These are phyloP conservation scores for Colletotrichum tropicicola DNA, from an alignment of 2,329 filamentous ascomycete species.

Conservation along the genomic window DNA sequence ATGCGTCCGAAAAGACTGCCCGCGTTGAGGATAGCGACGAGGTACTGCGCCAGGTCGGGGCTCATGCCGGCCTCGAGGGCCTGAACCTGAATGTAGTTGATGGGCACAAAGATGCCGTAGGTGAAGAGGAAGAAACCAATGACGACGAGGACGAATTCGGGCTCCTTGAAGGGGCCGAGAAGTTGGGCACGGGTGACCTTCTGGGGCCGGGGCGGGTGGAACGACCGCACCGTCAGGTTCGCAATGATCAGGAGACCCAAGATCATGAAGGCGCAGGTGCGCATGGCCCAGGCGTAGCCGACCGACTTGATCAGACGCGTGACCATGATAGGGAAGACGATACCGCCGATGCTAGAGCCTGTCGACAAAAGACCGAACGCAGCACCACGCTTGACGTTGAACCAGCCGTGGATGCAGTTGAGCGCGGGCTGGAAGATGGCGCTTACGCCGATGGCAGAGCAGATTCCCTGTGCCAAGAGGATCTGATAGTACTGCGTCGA, in stretches of 20 bases:
- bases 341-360: conserved; percentile 47
- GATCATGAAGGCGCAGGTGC: conserved; percentile 47
- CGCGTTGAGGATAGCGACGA: conserved; percentile 49
- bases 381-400: conserved; percentile 42
- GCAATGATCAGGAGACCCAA: conserved; percentile 42
- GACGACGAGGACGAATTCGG: conserved; percentile 40
- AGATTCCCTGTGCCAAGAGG: conserved; percentile 48
- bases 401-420: conserved; percentile 43
- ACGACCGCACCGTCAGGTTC: conserved; percentile 42
- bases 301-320: conserved; percentile 42
- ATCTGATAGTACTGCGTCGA: conserved; percentile 50
- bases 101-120: conserved; percentile 46
- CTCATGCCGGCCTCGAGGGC: conserved; percentile 40
- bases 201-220: conserved; percentile 35
- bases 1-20: conserved; percentile 48
- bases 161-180: conserved; percentile 41
- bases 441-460: conserved; percentile 45
- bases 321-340: conserved; percentile 52
- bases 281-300: conserved; percentile 51
- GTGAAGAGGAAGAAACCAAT: conserved; percentile 45
- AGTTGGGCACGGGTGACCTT: conserved; percentile 41
- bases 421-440: conserved; percentile 45
- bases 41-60: conserved; percentile 40
- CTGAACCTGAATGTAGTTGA: conserved; percentile 45
- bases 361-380: conserved; percentile 47